Base-by-base conservation (phyloP, 176 grass and related monocot species). In the Phoenix roebelenii region DNA sequence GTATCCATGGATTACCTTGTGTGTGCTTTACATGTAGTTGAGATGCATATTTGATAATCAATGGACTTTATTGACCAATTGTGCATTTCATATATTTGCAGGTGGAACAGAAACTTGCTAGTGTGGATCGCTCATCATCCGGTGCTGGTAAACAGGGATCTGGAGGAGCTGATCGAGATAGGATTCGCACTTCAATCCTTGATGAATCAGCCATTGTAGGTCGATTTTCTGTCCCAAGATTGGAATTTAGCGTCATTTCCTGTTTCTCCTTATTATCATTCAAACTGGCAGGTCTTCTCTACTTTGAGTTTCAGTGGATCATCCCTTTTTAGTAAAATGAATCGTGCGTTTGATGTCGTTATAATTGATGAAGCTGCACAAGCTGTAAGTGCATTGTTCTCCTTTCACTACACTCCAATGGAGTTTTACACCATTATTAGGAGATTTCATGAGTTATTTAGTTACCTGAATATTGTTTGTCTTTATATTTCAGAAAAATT, bases 291-390 rank as follows among this genome's bases (percentile, higher is more conserved):
- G 92, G 92, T 97, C 50, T 97, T 97, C 87, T 90, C 92, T 55
- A 97, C 92, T 65, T 81, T 97, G 29, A 90, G 92, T 82, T 96
- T 96, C 63, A 97, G 92, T 63, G 92, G 92, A 51, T 90, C 83
- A 12, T 69, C 83, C 56, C 56, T 81, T 72, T 90, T 97, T 49
- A 90, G 69, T 71, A 90, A 81, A 71, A 90, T 90, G 92, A 70
- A 61, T 60, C 87, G 87, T 58, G 57, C 65, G 54, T 97, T 97
- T 70, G 92, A 97, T 85, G 80, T 97, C 57, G 83, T 97, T 71
- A 97, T 97, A 82, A 97, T 97, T 82, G 92, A 97, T 82, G 92
- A 97, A 90, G 92, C 92, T 60, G 87, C 92, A 54, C 87, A 97
- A 90, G 92, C 92, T 75, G 92, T 97, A 83, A 85, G 80, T 70